phyloP scores from a whole-genome alignment of 2,329 filamentous ascomycete species.

The Tricladium varicosporioides region DNA sequence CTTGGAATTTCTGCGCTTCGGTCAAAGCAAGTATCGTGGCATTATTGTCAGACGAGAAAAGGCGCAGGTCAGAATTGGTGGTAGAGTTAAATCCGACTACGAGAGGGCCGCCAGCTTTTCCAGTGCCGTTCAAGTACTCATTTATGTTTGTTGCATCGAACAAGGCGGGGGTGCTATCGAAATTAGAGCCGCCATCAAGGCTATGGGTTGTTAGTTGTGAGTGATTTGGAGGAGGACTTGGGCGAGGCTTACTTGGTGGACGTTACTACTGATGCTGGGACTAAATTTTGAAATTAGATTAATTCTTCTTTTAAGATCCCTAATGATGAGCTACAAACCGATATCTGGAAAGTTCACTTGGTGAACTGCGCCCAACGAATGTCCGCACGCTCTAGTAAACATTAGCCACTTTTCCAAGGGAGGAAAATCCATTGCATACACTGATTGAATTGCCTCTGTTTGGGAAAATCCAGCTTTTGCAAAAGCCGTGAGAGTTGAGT shows the following conservation, averaged over 20 bases:
- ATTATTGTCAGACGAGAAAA: constrained; percentile 17
- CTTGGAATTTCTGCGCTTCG: constrained; percentile 6
- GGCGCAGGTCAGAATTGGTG: constrained; percentile 15
- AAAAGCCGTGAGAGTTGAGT: constrained; percentile 9
- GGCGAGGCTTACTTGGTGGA: not conserved
- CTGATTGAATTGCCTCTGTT: constrained; percentile 12
- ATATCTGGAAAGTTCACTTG: constrained; percentile 18
- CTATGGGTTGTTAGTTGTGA: constrained; percentile 2
- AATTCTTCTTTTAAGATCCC: too few relatives aligned
- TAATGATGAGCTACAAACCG: constrained; percentile 1
- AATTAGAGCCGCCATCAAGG: constrained; percentile 10
- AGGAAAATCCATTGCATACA: constrained; percentile 4
- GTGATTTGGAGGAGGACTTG: not conserved
- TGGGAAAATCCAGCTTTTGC: constrained; percentile 12
- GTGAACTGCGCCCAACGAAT: constrained; percentile 21
- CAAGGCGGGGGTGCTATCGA: constrained; percentile 44
- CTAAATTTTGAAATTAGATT: too few relatives aligned
- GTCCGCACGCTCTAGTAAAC: constrained; percentile 18
- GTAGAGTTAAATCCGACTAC: constrained; percentile 12
- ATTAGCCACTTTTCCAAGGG: not conserved
- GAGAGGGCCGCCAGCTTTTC: constrained; percentile 47
- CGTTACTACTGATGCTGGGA: not conserved
- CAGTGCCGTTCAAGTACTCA: constrained; percentile 48
- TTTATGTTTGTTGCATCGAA: constrained; percentile 55
- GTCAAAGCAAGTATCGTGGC: constrained; percentile 13